Conservation (phyloP, 1,139 yeast species). For the Lodderomyces parapsilosis region DNA sequence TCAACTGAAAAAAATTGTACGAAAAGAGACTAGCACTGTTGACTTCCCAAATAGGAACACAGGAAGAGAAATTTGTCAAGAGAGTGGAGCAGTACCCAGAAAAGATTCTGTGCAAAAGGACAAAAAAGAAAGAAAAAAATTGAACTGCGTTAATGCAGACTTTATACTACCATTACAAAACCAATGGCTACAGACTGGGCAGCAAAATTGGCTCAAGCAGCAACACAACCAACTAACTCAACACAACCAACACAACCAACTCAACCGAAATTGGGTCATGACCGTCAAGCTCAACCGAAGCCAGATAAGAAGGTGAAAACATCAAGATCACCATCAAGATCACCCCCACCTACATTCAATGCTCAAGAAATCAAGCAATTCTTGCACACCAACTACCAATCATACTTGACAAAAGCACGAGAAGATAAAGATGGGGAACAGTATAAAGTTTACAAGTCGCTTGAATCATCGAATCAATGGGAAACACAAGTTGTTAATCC, state of each 20-base stretch:
- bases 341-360: constrained; percentile 14
- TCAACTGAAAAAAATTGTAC: constrained; percentile 6
- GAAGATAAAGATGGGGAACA: constrained; percentile 19
- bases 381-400: constrained; percentile 16
- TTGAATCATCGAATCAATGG: constrained; percentile 27
- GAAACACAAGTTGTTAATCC: constrained; percentile 15
- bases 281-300: constrained; percentile 5
- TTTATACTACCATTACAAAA: neutral
- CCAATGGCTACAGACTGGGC: constrained; percentile 21
- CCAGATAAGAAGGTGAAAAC: constrained; percentile 3
- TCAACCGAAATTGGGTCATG: constrained; percentile 2
- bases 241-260: too few relatives aligned
- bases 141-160: neutral
- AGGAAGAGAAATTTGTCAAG: too few relatives aligned
- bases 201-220: constrained; percentile 14
- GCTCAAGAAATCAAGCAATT: constrained; percentile 19
- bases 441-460: constrained; percentile 20
- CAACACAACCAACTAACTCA: too few relatives aligned
- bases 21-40: neutral
- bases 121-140: neutral
- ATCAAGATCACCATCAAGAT: neutral
- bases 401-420: constrained; percentile 18
- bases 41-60: constrained; percentile 7
- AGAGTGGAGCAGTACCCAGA: too few relatives aligned
- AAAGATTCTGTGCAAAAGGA: neutral